Conservation (phyloP, 1,284 basidiomycete species). For the Mycena citricolor region DNA sequence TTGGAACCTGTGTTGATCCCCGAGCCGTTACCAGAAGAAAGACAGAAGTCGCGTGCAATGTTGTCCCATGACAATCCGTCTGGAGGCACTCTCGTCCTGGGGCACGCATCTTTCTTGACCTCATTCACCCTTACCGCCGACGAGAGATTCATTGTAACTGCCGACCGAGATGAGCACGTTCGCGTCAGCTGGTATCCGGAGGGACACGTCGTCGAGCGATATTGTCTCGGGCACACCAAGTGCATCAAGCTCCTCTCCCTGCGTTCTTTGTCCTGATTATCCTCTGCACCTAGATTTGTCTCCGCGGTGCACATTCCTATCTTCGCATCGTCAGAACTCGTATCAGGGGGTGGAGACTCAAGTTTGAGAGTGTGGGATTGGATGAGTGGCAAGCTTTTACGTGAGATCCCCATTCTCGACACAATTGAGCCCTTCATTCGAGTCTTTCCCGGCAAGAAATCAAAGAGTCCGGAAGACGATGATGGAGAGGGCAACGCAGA, state of each 20-base stretch:
- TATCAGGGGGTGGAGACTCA: slow-evolving; percentile 88
- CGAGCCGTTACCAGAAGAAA: slow-evolving; percentile 33
- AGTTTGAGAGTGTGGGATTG: slow-evolving; percentile 81
- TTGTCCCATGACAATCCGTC: slow-evolving; percentile 73
- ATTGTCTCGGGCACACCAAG: slow-evolving; percentile 83
- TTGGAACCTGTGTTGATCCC: slow-evolving; percentile 34
- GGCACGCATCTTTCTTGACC: slow-evolving; percentile 85
- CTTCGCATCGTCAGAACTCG: slow-evolving; percentile 49
- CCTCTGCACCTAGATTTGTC: slow-evolving; percentile 59
- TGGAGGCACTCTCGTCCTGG: slow-evolving; percentile 73
- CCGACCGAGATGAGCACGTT: slow-evolving; percentile 92
- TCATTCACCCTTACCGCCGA: slow-evolving; percentile 66
- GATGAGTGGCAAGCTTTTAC: slow-evolving; percentile 56
- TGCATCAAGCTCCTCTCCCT: slow-evolving; percentile 38
- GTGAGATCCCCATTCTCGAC: slow-evolving; percentile 55
- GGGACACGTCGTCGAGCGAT: slow-evolving; percentile 81
- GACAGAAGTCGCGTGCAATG: slow-evolving; percentile 35
- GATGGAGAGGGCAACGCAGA: slow-evolving; percentile 28
- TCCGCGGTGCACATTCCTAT: slow-evolving; percentile 74
- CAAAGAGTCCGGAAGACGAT: slow-evolving; percentile 38
- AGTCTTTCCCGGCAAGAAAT: slow-evolving; percentile 45
- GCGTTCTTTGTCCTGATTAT: neutral
- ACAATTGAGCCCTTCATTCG: slow-evolving; percentile 62
- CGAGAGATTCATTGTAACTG: slow-evolving; percentile 76
- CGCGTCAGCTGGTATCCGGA: slow-evolving; percentile 87